phyloP scores from a whole-genome alignment of 495 filamentous ascomycete genomes.

The Monascus purpureus region DNA sequence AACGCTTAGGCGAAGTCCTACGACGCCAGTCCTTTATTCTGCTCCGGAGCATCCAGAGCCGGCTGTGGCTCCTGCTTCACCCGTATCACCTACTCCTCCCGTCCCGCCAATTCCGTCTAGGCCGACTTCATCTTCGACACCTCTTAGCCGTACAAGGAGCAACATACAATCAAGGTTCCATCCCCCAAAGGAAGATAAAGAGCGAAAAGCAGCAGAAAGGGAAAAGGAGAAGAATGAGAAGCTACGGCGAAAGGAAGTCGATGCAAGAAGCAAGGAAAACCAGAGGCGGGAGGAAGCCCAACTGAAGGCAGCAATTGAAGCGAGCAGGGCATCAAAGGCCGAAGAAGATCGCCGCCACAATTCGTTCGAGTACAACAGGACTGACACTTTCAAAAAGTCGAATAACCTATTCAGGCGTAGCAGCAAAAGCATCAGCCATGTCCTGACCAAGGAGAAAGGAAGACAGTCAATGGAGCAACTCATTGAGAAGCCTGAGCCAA shows the following conservation, averaged over 20 bases:
- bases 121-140: slow-evolving; percentile 7
- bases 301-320: slow-evolving; percentile 40
- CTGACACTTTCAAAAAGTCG: slow-evolving; percentile 24
- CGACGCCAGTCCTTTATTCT: slow-evolving; percentile 38
- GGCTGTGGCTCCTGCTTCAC: slow-evolving; percentile 6
- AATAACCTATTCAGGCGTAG: slow-evolving; percentile 34
- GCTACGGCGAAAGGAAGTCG: slow-evolving; percentile 49
- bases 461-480: no score
- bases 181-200: slow-evolving; percentile 45
- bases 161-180: slow-evolving; percentile 34
- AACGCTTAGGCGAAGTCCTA: slow-evolving; percentile 43
- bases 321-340: slow-evolving; percentile 35
- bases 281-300: slow-evolving; percentile 45
- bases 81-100: slow-evolving; percentile 4
- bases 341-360: slow-evolving; percentile 34
- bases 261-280: slow-evolving; percentile 33
- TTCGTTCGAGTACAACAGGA: slow-evolving; percentile 17
- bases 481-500: no score
- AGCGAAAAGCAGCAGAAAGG: slow-evolving; percentile 51
- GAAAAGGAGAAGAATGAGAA: slow-evolving; percentile 50
- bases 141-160: slow-evolving; percentile 29
- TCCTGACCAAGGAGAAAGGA: slow-evolving; percentile 24
- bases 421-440: slow-evolving; percentile 47
- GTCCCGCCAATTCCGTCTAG: slow-evolving; percentile 1
- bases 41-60: slow-evolving; percentile 19